Evolutionary conservation across 2,329 filamentous ascomycete species (phyloP), one percentile per base, ranked within the genome.

Genomic region (Mollisiaceae sp.): DNA sequence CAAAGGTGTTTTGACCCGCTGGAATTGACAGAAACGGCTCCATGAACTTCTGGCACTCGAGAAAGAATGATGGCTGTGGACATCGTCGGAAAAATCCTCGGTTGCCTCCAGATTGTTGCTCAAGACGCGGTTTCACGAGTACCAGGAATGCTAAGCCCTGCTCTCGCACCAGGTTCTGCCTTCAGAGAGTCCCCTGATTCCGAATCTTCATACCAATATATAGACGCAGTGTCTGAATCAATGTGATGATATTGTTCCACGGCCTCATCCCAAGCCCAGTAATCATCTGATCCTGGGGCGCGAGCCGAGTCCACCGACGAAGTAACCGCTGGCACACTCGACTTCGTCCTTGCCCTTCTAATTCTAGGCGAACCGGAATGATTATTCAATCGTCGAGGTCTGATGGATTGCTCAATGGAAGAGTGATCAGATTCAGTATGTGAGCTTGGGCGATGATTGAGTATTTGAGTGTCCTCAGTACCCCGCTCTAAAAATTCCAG

Each of bases 191-290:
- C 58, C n/a, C 52, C 58, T 35, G 24, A 32, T 20, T 54, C 50
- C 50, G 58, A 60, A 22, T 60, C 58, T 22, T 60, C 58, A 52
- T 60, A 60, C 58, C 58, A 60, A 52, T 35, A 14, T 32, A 1
- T 60, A n/a, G 43, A 50, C 43, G 27, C 41, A n/a, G 58, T 60
- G 35, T 60, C 43, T 6, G 58, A 60, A 60, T 60, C 58, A 52
- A 60, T 24, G 32, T 60, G 58, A 39, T 18, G 52, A n/a, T 36
- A 38, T 6, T 32, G 18, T 12, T 52, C 18, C 41, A 50, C n/a
- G 14, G 24, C 27, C 0, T 36, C 27, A 50, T 60, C 39, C 41
- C 27, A 60, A 20, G 39, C 36, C 58, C 58, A 60, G 38, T 60
- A 60, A 5, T 32, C 41, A 52, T 60, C 58, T 22, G 58, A 24